Base-by-base conservation (phyloP, 2,329 filamentous ascomycete species). In the Leptographium galeiforme region DNA sequence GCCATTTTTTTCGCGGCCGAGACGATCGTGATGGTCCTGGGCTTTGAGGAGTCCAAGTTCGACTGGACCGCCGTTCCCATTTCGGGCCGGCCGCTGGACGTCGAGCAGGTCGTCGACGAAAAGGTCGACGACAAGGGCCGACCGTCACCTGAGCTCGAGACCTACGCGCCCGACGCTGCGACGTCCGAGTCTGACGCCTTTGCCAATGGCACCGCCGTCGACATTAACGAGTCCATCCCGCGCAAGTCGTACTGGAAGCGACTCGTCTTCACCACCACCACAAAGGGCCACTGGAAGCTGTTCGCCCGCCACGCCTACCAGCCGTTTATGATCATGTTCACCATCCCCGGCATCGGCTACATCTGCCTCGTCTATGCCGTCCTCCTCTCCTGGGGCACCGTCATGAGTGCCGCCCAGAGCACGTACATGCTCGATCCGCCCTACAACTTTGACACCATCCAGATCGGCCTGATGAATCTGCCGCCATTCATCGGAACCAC, bases 1-100 rank as follows among this genome's bases (percentile, higher is more conserved):
- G 61, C 62, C 16, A 67, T 68, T 11, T n/a, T 57, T 11, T 55
- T 57, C 49, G 56, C 52, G 38, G 14, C 19, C 36, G 49, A 52
- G 49, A 48, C 49, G n/a, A 44, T 55, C 10, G 38, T 54, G 39
- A 54, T 55, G 50, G 10, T 50, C 43, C 52, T 57, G n/a, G 51
- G 51, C 34, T 55, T 54, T 14, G 56, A 57, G 32, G 56, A 57
- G 50, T 40, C 51, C 45, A 57, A 56, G 50, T 57, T 55, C n/a
- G 33, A 52, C 48, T 54, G 53, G 53, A n/a, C 47, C 38, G 48
- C 38, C 8, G 49, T 46, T 33, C 41, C 41, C 19, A 44, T 44
- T 8, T 18, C 41, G 19, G 43, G 48, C 12, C 30, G 39, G n/a
- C 44, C 36, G 18, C 11, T 53, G 18, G 45, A 48, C 38, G 30